phyloP scores from a whole-genome alignment of 306 rosid species.

The Quercus ilex region DNA sequence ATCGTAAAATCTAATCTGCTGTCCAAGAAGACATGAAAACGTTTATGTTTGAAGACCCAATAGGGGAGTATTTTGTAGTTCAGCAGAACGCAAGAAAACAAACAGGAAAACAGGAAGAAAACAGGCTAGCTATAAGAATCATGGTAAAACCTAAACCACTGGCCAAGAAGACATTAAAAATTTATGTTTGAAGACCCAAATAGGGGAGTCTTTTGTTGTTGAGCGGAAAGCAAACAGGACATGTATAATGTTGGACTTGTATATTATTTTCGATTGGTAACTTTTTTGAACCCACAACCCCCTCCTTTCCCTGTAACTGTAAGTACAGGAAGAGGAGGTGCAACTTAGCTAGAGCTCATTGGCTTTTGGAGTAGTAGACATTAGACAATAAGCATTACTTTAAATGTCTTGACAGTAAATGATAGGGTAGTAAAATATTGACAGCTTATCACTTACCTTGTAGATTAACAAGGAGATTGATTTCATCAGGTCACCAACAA shows the following conservation, averaged over 20 bases:
- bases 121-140: not conserved
- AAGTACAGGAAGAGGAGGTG: not conserved
- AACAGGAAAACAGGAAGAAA: not conserved
- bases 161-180: not conserved
- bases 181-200: not conserved
- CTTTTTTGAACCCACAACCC: not conserved
- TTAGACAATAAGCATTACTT: not conserved
- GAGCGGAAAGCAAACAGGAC: not conserved
- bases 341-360: not conserved
- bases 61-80: not conserved
- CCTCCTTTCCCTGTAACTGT: not conserved
- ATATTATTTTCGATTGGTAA: too few relatives aligned
- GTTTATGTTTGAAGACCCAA: not conserved
- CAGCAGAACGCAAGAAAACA: not conserved
- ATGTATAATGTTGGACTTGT: not conserved
- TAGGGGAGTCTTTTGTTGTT: not conserved
- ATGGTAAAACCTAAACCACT: not conserved
- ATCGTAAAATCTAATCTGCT: not conserved
- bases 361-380: not conserved
- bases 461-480: slow-evolving; percentile 44
- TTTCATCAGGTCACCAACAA: not conserved
- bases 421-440: not conserved
- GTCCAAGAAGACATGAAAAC: not conserved
- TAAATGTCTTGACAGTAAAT: not conserved
- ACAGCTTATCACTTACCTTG: slow-evolving; percentile 55